Evolutionary conservation across 202 grass and related monocot genomes (phyloP), one percentile per base, ranked within the genome.

Genomic region (Hordeum pubiflorum): DNA sequence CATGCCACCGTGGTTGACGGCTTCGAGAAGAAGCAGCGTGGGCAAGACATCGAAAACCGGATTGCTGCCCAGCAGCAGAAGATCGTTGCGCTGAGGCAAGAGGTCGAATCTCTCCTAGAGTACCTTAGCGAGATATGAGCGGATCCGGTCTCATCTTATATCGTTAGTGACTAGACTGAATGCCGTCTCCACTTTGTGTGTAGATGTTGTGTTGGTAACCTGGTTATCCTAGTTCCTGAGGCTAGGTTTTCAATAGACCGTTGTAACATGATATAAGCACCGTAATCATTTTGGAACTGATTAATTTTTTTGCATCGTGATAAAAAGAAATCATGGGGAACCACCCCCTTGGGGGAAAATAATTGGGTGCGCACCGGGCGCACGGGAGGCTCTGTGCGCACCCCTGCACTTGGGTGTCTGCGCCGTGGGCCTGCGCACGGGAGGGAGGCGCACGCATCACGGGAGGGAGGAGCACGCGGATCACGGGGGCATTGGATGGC

Each of bases 1-100:
- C 96, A 99, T 83, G 87, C 92, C 69, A 96, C 92, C 0, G 92
- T 96, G n/a, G 90, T 96, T 2, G 96, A 99, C 57, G 89, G 90
- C 75, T 93, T 99, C 56, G 92, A 99, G 87, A 99, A 93, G 87
- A 99, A 99, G 84, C 57, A 86, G 23, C 85, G 92, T 3, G 87
- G 92, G 13, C 91, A 92, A 87, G 96, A 99, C 6, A 57, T 93
- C 43, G 92, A 91, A 40, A 93, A 91, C 75, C 86, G 89, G 66
- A 91, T 99, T 82, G 91, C 83, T 55, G 40, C 86, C 27, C 96
- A 96, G 83, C 88, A 91, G 81, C 96, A 91, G 83, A 96, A 96
- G 87, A 81, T 96, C 72, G 58, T 84, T 56, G 72, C 81, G 24
- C 40, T 99, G 75, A 87, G 90, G 62, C 88, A 93, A 82, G 96